Percentiles rank a stretch among this genome's conserved stretches.
Conservation (phyloP, 805 yeast genomes). For the Saccharomycopsis malanga region DNA sequence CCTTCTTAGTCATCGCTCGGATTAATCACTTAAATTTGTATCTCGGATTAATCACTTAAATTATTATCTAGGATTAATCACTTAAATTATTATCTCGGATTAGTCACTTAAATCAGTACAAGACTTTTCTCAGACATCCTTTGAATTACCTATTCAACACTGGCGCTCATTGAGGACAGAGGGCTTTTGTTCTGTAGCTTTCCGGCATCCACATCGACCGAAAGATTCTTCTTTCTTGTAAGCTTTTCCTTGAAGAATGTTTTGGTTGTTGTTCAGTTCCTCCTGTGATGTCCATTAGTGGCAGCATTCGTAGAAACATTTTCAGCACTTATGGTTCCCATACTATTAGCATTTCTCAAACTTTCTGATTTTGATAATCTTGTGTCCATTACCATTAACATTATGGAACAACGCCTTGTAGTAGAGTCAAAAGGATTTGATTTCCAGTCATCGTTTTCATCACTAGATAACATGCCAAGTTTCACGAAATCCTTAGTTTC, state of each 20-base stretch:
- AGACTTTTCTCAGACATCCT: too few relatives aligned
- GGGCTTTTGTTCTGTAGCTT: not conserved
- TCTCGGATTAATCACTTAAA: too few relatives aligned
- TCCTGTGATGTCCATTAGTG: not conserved
- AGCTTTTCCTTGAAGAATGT: slow-evolving; percentile 10
- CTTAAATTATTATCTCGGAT: too few relatives aligned
- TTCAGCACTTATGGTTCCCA: not conserved
- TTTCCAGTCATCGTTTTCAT: slow-evolving; percentile 13
- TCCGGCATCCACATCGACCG: not conserved
- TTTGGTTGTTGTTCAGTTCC: not conserved
- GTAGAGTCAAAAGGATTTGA: slow-evolving; percentile 15
- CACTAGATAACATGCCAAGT: slow-evolving; percentile 4
- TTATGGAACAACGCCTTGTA: slow-evolving; percentile 28
- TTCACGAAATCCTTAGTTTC: not conserved
- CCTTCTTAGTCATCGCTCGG: too few relatives aligned
- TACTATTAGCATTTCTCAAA: not conserved
- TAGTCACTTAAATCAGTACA: too few relatives aligned
- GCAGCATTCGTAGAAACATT: not conserved
- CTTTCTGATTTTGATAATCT: slow-evolving; percentile 6
- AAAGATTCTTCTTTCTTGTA: not conserved
- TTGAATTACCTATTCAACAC: too few relatives aligned
- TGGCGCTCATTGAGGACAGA: not conserved
- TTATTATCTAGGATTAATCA: too few relatives aligned
- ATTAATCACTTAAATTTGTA: too few relatives aligned
- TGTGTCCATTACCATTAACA: too few relatives aligned